Conservation (phyloP, 441 rosid species). For the Gossypium laxum region DNA sequence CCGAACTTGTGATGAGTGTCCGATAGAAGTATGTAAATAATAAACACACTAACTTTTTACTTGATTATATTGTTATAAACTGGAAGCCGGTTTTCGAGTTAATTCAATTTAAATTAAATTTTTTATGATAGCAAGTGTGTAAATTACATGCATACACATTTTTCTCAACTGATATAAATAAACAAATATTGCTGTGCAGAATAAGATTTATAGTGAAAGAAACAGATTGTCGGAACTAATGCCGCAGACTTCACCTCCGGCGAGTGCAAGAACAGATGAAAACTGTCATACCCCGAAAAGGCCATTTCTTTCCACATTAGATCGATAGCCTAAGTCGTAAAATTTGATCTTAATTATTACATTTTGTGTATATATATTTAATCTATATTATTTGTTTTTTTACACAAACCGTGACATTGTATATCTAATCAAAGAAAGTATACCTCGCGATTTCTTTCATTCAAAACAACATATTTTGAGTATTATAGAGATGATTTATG, state of each 20-base stretch:
- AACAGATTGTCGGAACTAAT: slow-evolving; percentile 41
- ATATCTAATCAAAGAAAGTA: background rate
- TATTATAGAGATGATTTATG: no score
- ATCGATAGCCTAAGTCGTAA: slow-evolving; percentile 27
- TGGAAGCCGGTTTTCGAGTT: no score
- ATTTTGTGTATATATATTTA: background rate
- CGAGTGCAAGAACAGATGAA: slow-evolving; percentile 36
- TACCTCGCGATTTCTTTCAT: no score
- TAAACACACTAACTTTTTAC: no score
- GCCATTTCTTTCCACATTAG: slow-evolving; percentile 60
- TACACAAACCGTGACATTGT: background rate
- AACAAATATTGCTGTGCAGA: slow-evolving; percentile 30
- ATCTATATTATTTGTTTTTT: background rate
- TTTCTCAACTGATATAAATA: slow-evolving; percentile 2
- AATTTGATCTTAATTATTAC: background rate
- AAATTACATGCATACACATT: background rate
- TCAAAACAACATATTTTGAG: no score
- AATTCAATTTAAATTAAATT: no score
- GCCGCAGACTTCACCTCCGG: slow-evolving; percentile 47
- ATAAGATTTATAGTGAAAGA: slow-evolving; percentile 41
- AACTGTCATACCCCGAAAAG: slow-evolving; percentile 51
- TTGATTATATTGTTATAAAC: no score
- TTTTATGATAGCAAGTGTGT: no score
- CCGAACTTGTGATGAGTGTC: background rate
- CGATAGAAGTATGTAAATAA: background rate